phyloP scores from a whole-genome alignment of 495 filamentous ascomycete genomes.

The Pseudoneurospora amorphoporcata region DNA sequence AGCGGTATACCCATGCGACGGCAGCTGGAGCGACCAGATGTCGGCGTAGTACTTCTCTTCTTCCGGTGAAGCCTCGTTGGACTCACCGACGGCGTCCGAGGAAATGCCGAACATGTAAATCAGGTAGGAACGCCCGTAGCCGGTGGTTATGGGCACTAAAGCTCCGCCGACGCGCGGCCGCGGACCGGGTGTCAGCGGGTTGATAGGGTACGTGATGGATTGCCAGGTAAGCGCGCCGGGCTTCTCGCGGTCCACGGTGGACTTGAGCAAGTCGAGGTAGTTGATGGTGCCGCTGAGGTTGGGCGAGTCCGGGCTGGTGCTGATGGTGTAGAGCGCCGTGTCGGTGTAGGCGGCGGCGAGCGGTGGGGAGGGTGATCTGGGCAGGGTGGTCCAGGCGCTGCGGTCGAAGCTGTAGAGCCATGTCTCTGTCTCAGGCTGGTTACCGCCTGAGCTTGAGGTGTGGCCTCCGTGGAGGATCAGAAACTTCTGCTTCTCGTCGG shows the following conservation, averaged over 20 bases:
- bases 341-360: constrained; percentile 29
- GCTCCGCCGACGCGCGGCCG: constrained; percentile 32
- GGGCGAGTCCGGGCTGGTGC: constrained; percentile 6
- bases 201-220: constrained; percentile 34
- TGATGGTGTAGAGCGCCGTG: constrained; percentile 36
- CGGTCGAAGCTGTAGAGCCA: constrained; percentile 38
- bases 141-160: constrained; percentile 37
- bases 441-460: constrained; percentile 7
- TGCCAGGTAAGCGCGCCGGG: constrained; percentile 27
- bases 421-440: constrained; percentile 19
- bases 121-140: constrained; percentile 41
- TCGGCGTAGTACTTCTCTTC: constrained; percentile 26
- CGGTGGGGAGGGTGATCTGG: constrained; percentile 23
- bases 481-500: constrained; percentile 17
- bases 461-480: constrained; percentile 35
- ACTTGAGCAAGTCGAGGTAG: constrained; percentile 26
- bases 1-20: constrained; percentile 30
- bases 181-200: constrained; percentile 37
- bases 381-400: constrained; percentile 35
- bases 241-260: constrained; percentile 20
- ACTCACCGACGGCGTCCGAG: not conserved
- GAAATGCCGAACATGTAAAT: constrained; percentile 39
- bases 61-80: not conserved
- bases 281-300: constrained; percentile 33
- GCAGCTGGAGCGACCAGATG: constrained; percentile 43